A percentile compares a stretch with the other conserved stretches of the same genome.
Conservation (phyloP, 805 yeast species). For the Saturnispora galanensis region DNA sequence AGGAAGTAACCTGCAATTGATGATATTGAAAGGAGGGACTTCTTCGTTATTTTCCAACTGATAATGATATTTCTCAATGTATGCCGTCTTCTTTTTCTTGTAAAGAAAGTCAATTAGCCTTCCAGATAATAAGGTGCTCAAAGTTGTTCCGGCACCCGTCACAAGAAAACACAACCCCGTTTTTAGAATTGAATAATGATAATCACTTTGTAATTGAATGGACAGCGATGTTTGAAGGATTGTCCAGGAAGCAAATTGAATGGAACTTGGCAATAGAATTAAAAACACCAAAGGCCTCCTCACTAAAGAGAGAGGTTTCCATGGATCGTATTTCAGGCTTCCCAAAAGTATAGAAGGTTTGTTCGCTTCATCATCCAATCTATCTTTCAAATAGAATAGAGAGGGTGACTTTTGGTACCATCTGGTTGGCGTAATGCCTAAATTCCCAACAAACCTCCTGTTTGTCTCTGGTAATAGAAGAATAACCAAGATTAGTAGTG, state of each 20-base stretch:
- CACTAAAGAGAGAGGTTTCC: constrained; percentile 17
- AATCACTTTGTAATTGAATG: constrained; percentile 38
- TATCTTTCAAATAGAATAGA: constrained; percentile 22
- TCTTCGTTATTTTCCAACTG: constrained; percentile 1
- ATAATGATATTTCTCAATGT: constrained; percentile 17
- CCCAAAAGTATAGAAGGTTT: constrained; percentile 10
- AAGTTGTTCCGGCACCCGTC: constrained; percentile 56
- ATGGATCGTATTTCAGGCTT: constrained; percentile 21
- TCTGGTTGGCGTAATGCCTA: constrained; percentile 44
- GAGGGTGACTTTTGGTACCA: constrained; percentile 38
- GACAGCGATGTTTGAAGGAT: constrained; percentile 58
- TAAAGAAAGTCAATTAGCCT: constrained; percentile 44
- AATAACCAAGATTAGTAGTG: constrained; percentile 26
- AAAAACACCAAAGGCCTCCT: constrained; percentile 27
- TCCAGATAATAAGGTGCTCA: constrained; percentile 55
- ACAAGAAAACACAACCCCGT: constrained; percentile 70
- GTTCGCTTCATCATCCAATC: constrained; percentile 25
- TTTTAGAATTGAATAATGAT: constrained; percentile 41
- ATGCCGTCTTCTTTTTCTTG: constrained; percentile 25
- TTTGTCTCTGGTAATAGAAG: constrained; percentile 64
- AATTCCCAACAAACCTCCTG: constrained; percentile 65
- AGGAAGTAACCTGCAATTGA: constrained; percentile 1
- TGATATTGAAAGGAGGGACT: constrained; percentile 4
- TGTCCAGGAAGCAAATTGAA: constrained; percentile 64
- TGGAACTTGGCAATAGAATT: constrained; percentile 43